Conservation (phyloP, 2,329 filamentous ascomycete species). For the Microsporum canis region DNA sequence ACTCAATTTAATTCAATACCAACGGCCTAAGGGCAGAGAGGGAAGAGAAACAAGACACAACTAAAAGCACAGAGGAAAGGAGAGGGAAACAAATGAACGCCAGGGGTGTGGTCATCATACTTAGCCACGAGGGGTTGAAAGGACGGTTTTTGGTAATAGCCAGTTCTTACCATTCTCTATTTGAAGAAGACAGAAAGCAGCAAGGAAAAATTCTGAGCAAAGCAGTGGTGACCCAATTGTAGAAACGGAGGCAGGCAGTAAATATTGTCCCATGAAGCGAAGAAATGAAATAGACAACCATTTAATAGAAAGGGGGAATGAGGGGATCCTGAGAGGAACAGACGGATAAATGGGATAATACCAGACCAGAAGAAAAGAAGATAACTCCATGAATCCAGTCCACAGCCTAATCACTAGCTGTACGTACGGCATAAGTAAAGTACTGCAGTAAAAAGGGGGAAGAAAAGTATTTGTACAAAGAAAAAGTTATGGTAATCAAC, state of each 20-base stretch:
- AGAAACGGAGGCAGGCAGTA: background rate
- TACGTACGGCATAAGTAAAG: background rate
- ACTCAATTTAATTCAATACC: background rate
- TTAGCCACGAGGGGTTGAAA: background rate
- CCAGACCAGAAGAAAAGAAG: background rate
- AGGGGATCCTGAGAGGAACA: background rate
- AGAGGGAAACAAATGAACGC: constrained; percentile 11
- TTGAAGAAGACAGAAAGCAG: background rate
- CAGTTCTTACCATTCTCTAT: background rate
- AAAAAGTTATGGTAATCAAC: background rate
- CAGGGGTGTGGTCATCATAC: background rate
- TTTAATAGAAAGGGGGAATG: background rate
- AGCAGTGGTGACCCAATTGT: background rate
- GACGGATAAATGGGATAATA: background rate
- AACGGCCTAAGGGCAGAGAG: background rate
- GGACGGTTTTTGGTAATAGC: background rate
- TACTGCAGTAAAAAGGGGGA: background rate
- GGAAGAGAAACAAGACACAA: background rate
- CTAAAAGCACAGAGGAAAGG: constrained; percentile 6
- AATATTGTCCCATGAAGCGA: background rate
- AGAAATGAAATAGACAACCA: background rate
- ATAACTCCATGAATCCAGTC: constrained; percentile 5
- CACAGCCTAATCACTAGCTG: background rate
- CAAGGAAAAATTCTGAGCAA: background rate
- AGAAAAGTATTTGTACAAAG: background rate